phyloP scores from a whole-genome alignment of 208 protist species.

The Acanthamoeba culbertsoni region DNA sequence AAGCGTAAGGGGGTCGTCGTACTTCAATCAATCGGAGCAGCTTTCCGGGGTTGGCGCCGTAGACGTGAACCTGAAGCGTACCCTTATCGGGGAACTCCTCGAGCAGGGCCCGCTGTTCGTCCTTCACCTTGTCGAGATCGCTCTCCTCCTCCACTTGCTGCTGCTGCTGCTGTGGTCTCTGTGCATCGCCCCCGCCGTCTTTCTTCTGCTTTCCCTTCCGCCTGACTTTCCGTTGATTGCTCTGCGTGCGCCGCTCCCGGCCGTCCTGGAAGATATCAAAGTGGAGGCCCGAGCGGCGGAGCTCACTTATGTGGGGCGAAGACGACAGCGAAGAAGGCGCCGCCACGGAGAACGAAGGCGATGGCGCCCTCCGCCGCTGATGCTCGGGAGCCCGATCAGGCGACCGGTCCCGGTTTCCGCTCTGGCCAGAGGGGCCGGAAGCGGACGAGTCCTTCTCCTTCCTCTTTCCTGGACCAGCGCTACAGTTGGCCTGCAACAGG shows the following conservation, averaged over 20 bases:
- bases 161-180: neutral
- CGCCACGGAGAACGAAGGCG: neutral
- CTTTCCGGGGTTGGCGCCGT: conserved; percentile 40
- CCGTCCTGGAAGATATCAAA: neutral
- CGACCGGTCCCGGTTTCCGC: neutral
- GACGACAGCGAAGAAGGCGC: neutral
- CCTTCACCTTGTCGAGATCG: no score
- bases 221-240: neutral
- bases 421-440: neutral
- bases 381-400: neutral
- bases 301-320: neutral
- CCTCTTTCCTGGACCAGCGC: no score
- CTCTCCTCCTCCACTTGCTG: neutral
- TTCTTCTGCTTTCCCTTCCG: neutral
- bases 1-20: neutral
- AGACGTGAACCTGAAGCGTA: conserved; percentile 2
- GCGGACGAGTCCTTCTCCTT: neutral
- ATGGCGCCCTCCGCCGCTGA: no score
- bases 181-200: neutral
- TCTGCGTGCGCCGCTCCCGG: neutral
- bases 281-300: neutral
- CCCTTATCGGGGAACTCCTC: conserved; percentile 19
- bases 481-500: neutral
- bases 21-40: conserved; percentile 25
- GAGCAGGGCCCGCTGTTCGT: conserved; percentile 6